A percentile compares a stretch with the other conserved stretches of the same genome.
phyloP scores from a whole-genome alignment of 2,329 filamentous ascomycete genomes.

The Ascochyta clinopodiicola region DNA sequence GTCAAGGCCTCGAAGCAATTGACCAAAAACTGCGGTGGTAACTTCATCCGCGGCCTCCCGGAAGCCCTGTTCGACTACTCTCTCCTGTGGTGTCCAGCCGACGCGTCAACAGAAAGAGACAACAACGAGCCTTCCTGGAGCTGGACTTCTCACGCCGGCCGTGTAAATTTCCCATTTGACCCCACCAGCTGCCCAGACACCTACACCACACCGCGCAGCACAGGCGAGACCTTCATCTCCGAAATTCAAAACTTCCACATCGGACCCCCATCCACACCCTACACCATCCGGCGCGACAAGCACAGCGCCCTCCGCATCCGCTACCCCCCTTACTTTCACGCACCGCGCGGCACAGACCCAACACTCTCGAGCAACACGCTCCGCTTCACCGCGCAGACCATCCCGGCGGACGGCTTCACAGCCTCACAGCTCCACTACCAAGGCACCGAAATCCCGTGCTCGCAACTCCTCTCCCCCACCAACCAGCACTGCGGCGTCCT shows the following conservation, averaged over 20 bases:
- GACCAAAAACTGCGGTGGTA: slow-evolving; percentile 38
- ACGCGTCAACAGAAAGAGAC: slow-evolving; percentile 19
- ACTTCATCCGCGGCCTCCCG: slow-evolving; percentile 40
- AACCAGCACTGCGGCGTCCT: slow-evolving; percentile 39
- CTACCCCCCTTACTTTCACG: slow-evolving; percentile 37
- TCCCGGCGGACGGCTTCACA: slow-evolving; percentile 35
- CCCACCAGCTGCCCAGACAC: slow-evolving; percentile 42
- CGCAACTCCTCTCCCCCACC: slow-evolving; percentile 32
- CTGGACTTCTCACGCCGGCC: slow-evolving; percentile 38
- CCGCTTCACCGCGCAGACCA: slow-evolving; percentile 34
- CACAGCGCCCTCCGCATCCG: slow-evolving; percentile 28
- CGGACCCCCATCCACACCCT: slow-evolving; percentile 29
- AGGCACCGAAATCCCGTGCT: slow-evolving; percentile 30
- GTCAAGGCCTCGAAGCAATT: slow-evolving; percentile 31
- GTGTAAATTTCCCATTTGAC: slow-evolving; percentile 44
- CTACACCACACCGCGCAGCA: slow-evolving; percentile 23
- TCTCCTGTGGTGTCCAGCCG: slow-evolving; percentile 44
- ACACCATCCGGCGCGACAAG: slow-evolving; percentile 40
- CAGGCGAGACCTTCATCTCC: slow-evolving; percentile 38
- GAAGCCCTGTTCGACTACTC: slow-evolving; percentile 43
- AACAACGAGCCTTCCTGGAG: slow-evolving; percentile 40
- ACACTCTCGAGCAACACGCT: slow-evolving; percentile 30
- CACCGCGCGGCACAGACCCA: slow-evolving; percentile 27
- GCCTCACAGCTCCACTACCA: slow-evolving; percentile 34
- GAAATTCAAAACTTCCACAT: slow-evolving; percentile 37